These are phyloP conservation scores for Triticum monococcum DNA, from an alignment of 176 grass and related monocot genomes.

Conservation along the genomic window DNA sequence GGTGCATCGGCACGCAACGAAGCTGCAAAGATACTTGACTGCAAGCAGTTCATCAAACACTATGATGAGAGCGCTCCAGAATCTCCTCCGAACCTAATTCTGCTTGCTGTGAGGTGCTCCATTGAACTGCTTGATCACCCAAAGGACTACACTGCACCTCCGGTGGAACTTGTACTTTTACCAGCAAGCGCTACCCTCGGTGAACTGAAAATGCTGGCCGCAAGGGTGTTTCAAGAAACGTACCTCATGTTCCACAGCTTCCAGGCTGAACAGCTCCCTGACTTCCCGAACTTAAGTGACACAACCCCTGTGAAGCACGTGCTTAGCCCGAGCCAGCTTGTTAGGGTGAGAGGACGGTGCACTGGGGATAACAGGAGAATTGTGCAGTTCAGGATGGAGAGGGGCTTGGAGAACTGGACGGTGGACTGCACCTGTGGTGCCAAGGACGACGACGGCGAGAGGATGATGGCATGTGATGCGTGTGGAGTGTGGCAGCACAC, in stretches of 20 bases:
- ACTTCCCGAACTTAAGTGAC: constrained; percentile 55
- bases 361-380: constrained; percentile 55
- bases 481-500: constrained; percentile 98
- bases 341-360: constrained; percentile 62
- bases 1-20: constrained; percentile 45
- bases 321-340: constrained; percentile 53
- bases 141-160: constrained; percentile 72
- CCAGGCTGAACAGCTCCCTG: constrained; percentile 70
- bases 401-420: constrained; percentile 92
- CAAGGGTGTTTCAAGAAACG: constrained; percentile 76
- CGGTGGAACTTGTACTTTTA: constrained; percentile 70
- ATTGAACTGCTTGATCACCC: constrained; percentile 80
- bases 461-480: constrained; percentile 89
- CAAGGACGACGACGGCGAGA: constrained; percentile 91
- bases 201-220: constrained; percentile 68
- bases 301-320: constrained; percentile 52
- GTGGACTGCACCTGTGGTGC: constrained; percentile 90
- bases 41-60: constrained; percentile 91
- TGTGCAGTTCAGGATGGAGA: constrained; percentile 84
- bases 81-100: constrained; percentile 48
- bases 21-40: constrained; percentile 80
- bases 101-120: constrained; percentile 62
- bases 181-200: constrained; percentile 63
- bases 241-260: constrained; percentile 96
- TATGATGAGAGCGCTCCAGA: constrained; percentile 52